Evolutionary conservation across 2,329 filamentous ascomycete genomes (phyloP), one percentile per base, ranked within the genome.

Genomic region (Trichoderma asperellum): DNA sequence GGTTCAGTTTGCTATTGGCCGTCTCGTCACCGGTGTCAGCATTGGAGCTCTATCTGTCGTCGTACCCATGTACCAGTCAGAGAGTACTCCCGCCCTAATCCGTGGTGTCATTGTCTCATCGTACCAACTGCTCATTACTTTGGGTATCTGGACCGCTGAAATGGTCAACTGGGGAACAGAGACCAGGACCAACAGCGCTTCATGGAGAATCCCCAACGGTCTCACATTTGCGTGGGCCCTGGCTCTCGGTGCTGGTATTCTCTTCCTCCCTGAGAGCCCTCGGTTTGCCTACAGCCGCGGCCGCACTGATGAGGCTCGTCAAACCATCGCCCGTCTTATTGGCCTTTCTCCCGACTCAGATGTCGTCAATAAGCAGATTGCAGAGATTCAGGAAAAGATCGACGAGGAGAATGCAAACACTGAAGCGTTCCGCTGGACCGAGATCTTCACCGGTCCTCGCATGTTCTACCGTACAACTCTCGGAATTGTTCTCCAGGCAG

Each of bases 141-240:
- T 67, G 40, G 63, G 63, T 37, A 67, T 67, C 40, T 67, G 63
- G 63, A 67, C 63, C 1, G 63, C 63, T 18, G 63, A 67, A 27
- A 67, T 67, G 63, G 63, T 67, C 55, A 59, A 67, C 55, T 67
- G 63, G 63, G 63, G 63, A 49, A 67, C 63, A 6, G 63, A 67
- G 32, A 52, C 63, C 5, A 67, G 47, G 55, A n/a, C 32, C 7
- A 52, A 40, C 21, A 67, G 55, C 55, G 63, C 63, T n/a, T 47
- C 63, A 2, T 67, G 63, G 63, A 52, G 63, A 37, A 67, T 67
- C 6, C 63, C 63, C n/a, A 67, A 67, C 29, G 63, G 63, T 4
- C 63, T 67, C 21, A 52, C 63, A 1, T 67, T 67, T 59, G 63
- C 63, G 1, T 67, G 63, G 63, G 63, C 63, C n/a, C 55, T 67